Conservation (phyloP, 2,329 filamentous ascomycete genomes). For the Beauveria sp. region DNA sequence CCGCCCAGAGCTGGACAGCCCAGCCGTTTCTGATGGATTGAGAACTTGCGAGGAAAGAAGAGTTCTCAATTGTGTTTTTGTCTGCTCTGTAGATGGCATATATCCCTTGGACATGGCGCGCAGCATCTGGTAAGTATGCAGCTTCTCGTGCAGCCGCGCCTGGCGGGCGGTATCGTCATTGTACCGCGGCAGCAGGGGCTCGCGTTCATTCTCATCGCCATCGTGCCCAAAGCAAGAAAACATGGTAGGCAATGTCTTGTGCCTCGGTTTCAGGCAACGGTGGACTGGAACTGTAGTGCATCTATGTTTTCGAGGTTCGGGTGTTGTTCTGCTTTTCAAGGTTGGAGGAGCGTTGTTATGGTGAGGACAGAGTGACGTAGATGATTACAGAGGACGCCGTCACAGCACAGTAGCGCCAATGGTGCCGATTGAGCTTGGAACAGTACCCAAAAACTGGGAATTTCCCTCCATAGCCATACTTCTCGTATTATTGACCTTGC, state of each 20-base stretch:
- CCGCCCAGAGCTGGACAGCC: constrained; percentile 71
- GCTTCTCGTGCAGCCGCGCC: constrained; percentile 73
- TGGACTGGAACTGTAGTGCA: not conserved
- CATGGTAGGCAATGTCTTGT: constrained; percentile 23
- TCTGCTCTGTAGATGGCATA: constrained; percentile 86
- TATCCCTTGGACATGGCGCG: constrained; percentile 74
- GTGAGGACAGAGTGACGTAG: constrained; percentile 9
- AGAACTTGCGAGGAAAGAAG: constrained; percentile 71
- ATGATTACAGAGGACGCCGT: not conserved
- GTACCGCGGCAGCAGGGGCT: constrained; percentile 78
- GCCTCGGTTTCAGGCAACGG: not conserved
- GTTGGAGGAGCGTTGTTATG: not conserved
- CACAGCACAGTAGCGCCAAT: not conserved
- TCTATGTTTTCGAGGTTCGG: not conserved
- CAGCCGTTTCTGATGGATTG: constrained; percentile 54
- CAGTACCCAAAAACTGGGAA: not conserved
- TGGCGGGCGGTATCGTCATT: constrained; percentile 74
- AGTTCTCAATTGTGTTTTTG: constrained; percentile 70
- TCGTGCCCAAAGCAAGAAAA: constrained; percentile 56
- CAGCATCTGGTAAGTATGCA: constrained; percentile 89
- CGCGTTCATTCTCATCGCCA: constrained; percentile 51
- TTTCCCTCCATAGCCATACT: no score
- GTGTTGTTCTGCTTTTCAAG: not conserved
- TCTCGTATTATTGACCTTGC: no score
- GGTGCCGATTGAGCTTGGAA: not conserved